Evolutionary conservation across 2,329 filamentous ascomycete species (phyloP).

Genomic region (Nectriaceae sp.): DNA sequence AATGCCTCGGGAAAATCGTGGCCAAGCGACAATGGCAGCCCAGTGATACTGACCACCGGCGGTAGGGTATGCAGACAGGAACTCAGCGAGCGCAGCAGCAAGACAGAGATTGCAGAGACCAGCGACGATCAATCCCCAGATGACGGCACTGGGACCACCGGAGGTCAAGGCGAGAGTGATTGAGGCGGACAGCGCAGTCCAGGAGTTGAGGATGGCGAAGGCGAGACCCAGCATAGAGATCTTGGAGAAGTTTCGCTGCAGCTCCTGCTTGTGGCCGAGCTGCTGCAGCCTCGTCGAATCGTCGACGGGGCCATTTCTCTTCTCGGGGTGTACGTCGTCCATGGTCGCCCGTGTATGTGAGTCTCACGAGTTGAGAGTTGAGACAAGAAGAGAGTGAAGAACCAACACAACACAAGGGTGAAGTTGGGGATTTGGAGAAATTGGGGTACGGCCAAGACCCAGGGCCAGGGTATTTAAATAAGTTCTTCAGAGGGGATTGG

Average conservation of each 20-base stretch:
- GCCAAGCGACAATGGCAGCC: conserved; percentile 66
- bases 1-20: conserved; percentile 60
- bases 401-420: too few species aligned
- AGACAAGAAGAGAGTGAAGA: not conserved
- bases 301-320: conserved; percentile 18
- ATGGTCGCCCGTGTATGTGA: too few species aligned
- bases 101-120: conserved; percentile 71
- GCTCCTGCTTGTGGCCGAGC: conserved; percentile 50
- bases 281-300: conserved; percentile 44
- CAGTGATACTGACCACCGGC: conserved; percentile 70
- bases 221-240: conserved; percentile 50
- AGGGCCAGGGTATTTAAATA: not conserved
- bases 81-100: conserved; percentile 70
- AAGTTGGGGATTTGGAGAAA: too few species aligned
- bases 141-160: conserved; percentile 69
- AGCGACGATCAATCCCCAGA: conserved; percentile 68
- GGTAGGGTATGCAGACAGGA: conserved; percentile 63
- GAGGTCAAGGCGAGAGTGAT: conserved; percentile 60
- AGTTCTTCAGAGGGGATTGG: not conserved
- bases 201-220: conserved; percentile 52
- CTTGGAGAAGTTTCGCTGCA: conserved; percentile 52
- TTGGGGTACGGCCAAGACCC: too few species aligned
- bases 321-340: conserved; percentile 21
- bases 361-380: too few species aligned
- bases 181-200: conserved; percentile 51